Base-by-base conservation (phyloP, 1,284 basidiomycete species). In the Ceratobasidium sp. region DNA sequence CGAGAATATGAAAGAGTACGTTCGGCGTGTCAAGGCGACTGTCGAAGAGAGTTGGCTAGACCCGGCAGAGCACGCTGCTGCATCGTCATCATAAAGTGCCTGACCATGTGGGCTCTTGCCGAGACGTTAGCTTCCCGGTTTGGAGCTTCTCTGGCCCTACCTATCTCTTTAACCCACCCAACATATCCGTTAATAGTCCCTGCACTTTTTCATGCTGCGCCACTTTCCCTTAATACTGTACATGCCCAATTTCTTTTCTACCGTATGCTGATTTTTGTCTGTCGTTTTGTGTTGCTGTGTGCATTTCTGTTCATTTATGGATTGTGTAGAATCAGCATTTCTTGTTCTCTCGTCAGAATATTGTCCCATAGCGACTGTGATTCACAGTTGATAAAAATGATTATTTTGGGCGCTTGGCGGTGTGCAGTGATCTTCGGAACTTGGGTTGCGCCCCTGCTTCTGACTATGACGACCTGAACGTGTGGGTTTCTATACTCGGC, bases 1-100 rank as follows among this genome's bases (percentile, higher is more conserved):
- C 78, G 97, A 99, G 85, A 99, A 99, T 84, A 97, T 98, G 94
- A 99, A 98, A 87, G 97, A 98, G 87, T 98, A 98, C 84, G 94
- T 98, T 44, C 88, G 96, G 78, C 87, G 96, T 78, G 97, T 98
- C 66, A 95, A 97, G 86, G 92, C 93, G 77, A 96, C 95, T 0
- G 95, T 97, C 39, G 95, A 97, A 85, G 93, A 95, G 84, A 95
- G 93, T 79, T 97, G 95, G 95, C 86, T 97, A 78, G 95, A 97
- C 40, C 63, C 73, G 18, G 73, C 49, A n/a, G 73, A 76, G 33
- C 46, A 51, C 61, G 53, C 72, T n/a, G 72, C 46, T 10, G 61
- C 73, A 33, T 66, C 72, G 5, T 76, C 71, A 28, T 67, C 71
- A 39, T 75, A 33, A 33, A 33, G 33, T 33, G 33, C 33, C 33